These are phyloP conservation scores for Colletotrichum euphorbiae DNA, from an alignment of 2,329 filamentous ascomycete species.

Conservation along the genomic window DNA sequence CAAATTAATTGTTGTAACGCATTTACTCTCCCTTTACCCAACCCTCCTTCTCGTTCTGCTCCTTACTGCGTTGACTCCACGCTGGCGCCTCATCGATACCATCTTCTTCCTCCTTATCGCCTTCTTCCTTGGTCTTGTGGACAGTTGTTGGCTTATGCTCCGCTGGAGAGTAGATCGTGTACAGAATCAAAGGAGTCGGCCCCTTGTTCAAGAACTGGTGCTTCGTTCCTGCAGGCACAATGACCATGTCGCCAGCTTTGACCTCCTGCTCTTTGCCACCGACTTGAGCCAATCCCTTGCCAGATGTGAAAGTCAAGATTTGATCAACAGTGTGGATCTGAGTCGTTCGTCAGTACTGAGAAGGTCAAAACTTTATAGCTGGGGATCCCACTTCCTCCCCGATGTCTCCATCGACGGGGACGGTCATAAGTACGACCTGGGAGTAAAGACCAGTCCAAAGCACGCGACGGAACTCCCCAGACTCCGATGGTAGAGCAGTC, in stretches of 20 bases:
- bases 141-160: conserved; percentile 71
- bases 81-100: conserved; percentile 70
- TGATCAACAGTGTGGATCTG: conserved; percentile 71
- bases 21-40: conserved; percentile 56
- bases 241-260: conserved; percentile 51
- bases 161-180: conserved; percentile 72
- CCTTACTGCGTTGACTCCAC: conserved; percentile 68
- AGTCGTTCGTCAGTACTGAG: conserved; percentile 41
- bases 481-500: conserved; percentile 63
- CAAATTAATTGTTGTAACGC: not conserved
- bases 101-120: conserved; percentile 70
- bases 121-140: conserved; percentile 72
- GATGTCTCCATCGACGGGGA: conserved; percentile 72
- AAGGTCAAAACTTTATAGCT: not conserved
- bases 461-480: conserved; percentile 70
- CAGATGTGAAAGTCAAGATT: conserved; percentile 72
- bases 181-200: conserved; percentile 67
- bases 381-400: conserved; percentile 66
- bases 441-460: conserved; percentile 72
- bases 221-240: conserved; percentile 72
- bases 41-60: conserved; percentile 67
- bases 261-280: conserved; percentile 67
- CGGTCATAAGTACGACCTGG: conserved; percentile 73
- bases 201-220: conserved; percentile 75
- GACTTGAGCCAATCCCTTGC: conserved; percentile 67